A percentile compares a stretch with the other conserved stretches of the same genome.
Evolutionary conservation across 306 rosid species (phyloP).

Genomic region (Vachellia pachyceras): DNA sequence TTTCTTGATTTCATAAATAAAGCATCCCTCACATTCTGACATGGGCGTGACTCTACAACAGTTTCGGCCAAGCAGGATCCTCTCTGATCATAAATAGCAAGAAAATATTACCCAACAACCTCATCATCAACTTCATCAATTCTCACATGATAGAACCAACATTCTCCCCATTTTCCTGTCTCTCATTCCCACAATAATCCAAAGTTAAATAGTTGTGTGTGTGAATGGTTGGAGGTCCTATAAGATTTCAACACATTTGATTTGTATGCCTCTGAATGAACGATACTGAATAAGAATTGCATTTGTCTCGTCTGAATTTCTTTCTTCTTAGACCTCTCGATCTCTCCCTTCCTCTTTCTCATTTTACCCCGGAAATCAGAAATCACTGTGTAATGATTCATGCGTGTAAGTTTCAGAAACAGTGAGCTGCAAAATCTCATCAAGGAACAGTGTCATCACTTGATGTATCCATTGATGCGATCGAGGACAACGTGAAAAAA

Average conservation of each 20-base stretch:
- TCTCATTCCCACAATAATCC: slow-evolving; percentile 26
- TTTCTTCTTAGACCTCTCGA: too few relatives aligned
- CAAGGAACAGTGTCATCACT: slow-evolving; percentile 58
- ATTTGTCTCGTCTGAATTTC: too few relatives aligned
- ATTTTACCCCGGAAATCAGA: too few relatives aligned
- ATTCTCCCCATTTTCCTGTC: slow-evolving; percentile 42
- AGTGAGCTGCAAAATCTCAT: slow-evolving; percentile 35
- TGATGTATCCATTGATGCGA: slow-evolving; percentile 39
- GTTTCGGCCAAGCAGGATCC: slow-evolving; percentile 43
- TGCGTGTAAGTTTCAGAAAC: slow-evolving; percentile 34
- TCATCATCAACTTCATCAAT: background rate
- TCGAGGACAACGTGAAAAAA: slow-evolving; percentile 76
- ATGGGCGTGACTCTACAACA: slow-evolving; percentile 7
- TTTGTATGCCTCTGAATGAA: too few relatives aligned
- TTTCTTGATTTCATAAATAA: slow-evolving; percentile 19
- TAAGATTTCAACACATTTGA: too few relatives aligned
- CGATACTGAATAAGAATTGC: too few relatives aligned
- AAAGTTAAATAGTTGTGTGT: background rate
- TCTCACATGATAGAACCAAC: slow-evolving; percentile 28
- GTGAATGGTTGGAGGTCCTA: too few relatives aligned
- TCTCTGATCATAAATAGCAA: slow-evolving; percentile 36
- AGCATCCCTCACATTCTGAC: background rate
- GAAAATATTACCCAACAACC: slow-evolving; percentile 23
- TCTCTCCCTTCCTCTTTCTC: too few relatives aligned
- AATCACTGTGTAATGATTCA: background rate